Conservation (phyloP, 306 rosid genomes). For the Quercus variabilis region DNA sequence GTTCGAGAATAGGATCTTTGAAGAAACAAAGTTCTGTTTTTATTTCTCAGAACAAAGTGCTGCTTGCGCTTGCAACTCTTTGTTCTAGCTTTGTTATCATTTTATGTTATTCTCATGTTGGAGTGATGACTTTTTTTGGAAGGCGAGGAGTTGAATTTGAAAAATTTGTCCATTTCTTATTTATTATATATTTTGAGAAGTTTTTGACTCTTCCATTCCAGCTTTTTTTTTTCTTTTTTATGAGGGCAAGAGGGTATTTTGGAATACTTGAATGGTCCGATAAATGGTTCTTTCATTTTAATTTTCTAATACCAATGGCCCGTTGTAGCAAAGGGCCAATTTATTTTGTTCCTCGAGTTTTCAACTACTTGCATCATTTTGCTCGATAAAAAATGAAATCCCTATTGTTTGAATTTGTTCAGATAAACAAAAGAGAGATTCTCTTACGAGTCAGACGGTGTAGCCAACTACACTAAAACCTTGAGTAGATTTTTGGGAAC, state of each 20-base stretch:
- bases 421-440: too few species aligned
- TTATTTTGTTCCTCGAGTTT: too few species aligned
- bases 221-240: not conserved
- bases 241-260: not conserved
- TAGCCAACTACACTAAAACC: too few species aligned
- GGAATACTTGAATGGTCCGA: too few species aligned
- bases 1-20: slow-evolving; percentile 35
- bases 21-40: slow-evolving; percentile 32
- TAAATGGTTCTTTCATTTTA: too few species aligned
- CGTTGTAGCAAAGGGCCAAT: too few species aligned
- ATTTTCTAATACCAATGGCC: too few species aligned
- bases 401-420: too few species aligned
- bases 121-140: slow-evolving; percentile 43
- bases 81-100: slow-evolving; percentile 45
- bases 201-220: slow-evolving; percentile 18
- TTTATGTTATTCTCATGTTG: slow-evolving; percentile 46
- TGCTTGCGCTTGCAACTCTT: slow-evolving; percentile 35
- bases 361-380: too few species aligned
- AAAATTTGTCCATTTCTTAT: slow-evolving; percentile 34
- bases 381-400: too few species aligned
- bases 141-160: slow-evolving; percentile 39
- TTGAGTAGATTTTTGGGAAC: too few species aligned
- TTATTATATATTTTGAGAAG: slow-evolving; percentile 21
- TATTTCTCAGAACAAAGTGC: slow-evolving; percentile 32
- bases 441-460: too few species aligned